Base-by-base conservation (phyloP, 2,329 filamentous ascomycete genomes). In the Immersiporthe knoxdaviesiana region DNA sequence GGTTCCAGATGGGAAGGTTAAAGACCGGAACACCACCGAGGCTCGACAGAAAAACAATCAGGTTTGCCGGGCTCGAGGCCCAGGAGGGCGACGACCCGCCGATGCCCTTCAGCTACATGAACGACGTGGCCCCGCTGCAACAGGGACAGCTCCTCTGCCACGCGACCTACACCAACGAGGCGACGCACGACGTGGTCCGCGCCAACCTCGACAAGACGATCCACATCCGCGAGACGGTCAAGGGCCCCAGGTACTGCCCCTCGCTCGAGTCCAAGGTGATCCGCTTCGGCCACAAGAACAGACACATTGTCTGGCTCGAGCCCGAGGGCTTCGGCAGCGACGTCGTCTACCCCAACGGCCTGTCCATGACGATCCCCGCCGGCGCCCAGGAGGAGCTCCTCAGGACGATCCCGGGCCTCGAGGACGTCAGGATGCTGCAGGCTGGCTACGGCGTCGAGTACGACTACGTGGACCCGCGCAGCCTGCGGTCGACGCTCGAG, bases 391-490 rank as follows among this genome's bases (percentile, higher is more conserved):
- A 92, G 74, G 87, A 90, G 65, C 89, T 97, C 77, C 84, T 99
- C n/a, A 91, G 90, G 68, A 97, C 93, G 0, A 91, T 99, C 66
- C 86, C 82, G n/a, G 96, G 96, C 0, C 85, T 99, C 1, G 95
- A 98, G 76, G 89, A 94, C 70, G 94, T 94, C 5, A 89, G 85
- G 35, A 97, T 99, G 94, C 87, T 97, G 8, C 95, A 98, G 76
- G 91, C 95, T 1, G 96, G 95, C 11, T 99, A 99, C 76, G 96
- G 96, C 10, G 96, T 99, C 1, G 96, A 99, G 78, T 99, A 99
- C 79, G 96, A 98, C 81, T 99, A 99, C 78, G 93, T 99, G 24
- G 96, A 99, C 77, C 96, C 96, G 24, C 91, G 96, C 65, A 91
- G 92, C 74, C 85, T 99, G 3, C 91, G 90, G 72, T 89, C 92